phyloP scores from a whole-genome alignment of 257 asterid genomes.

The Cinchona pubescens region DNA sequence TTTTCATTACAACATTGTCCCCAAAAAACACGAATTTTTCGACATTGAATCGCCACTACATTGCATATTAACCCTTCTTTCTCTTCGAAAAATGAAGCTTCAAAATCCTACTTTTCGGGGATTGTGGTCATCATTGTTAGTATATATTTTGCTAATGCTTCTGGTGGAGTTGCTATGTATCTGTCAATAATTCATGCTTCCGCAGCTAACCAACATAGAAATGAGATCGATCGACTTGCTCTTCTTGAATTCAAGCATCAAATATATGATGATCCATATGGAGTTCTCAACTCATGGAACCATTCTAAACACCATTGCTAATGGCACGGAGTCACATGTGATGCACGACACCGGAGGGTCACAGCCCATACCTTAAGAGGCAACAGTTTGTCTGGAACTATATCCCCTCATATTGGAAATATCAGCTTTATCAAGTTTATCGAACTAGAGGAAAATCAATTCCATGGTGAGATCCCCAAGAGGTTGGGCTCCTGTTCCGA shows the following conservation, averaged over 20 bases:
- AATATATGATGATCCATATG: neutral
- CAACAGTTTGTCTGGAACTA: constrained; percentile 26
- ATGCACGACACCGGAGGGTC: constrained; percentile 19
- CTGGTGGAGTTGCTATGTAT: too few species aligned
- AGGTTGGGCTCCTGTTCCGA: constrained; percentile 28
- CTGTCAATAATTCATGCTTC: too few species aligned
- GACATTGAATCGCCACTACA: too few species aligned
- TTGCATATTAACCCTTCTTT: too few species aligned
- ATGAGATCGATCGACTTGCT: neutral
- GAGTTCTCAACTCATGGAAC: constrained; percentile 4
- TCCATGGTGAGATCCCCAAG: constrained; percentile 33
- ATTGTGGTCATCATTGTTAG: too few species aligned
- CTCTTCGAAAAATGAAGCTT: too few species aligned
- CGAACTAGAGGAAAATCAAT: constrained; percentile 22
- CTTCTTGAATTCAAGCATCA: neutral
- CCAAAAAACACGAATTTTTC: too few species aligned
- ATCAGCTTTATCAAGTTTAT: constrained; percentile 30
- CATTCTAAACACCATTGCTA: constrained; percentile 9
- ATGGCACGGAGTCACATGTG: constrained; percentile 27
- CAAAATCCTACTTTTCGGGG: too few species aligned
- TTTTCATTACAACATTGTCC: too few species aligned
- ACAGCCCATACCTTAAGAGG: constrained; percentile 12
- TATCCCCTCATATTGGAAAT: constrained; percentile 39
- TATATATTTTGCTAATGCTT: too few species aligned
- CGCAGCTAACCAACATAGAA: neutral